phyloP scores from a whole-genome alignment of 345 rosid genomes.

The Noccaea caerulescens region DNA sequence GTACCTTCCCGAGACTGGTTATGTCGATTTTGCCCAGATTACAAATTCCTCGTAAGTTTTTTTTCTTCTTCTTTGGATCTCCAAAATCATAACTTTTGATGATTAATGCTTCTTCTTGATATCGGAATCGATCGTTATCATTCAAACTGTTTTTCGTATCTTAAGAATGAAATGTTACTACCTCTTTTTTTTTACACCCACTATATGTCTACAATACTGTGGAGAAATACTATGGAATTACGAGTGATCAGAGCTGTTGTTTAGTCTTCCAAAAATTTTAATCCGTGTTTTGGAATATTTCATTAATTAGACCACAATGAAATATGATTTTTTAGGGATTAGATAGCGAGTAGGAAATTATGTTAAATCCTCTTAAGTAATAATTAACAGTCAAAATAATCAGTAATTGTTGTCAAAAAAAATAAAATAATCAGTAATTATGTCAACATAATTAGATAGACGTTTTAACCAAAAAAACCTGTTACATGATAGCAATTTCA shows the following conservation, averaged over 20 bases:
- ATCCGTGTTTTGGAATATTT: background rate
- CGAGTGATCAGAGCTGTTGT: background rate
- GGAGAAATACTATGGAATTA: background rate
- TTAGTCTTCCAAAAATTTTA: background rate
- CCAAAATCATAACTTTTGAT: constrained; percentile 2
- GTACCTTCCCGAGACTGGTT: constrained; percentile 41
- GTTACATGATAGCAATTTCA: constrained; percentile 3
- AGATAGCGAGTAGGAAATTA: background rate
- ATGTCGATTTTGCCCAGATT: constrained; percentile 41
- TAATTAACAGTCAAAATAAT: no score
- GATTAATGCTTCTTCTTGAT: background rate
- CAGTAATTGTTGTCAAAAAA: no score
- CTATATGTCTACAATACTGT: background rate
- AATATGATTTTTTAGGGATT: background rate
- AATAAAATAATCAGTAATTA: no score
- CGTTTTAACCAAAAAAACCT: no score
- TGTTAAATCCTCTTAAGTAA: background rate
- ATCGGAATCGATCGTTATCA: background rate
- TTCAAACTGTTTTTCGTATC: background rate
- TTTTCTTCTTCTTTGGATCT: background rate
- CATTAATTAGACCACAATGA: background rate
- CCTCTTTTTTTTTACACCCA: background rate
- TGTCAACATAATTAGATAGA: no score
- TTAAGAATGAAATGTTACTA: no score
- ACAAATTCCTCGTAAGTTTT: constrained; percentile 35